phyloP scores from a whole-genome alignment of 2,329 filamentous ascomycete species.

The Monosporascus sp. region DNA sequence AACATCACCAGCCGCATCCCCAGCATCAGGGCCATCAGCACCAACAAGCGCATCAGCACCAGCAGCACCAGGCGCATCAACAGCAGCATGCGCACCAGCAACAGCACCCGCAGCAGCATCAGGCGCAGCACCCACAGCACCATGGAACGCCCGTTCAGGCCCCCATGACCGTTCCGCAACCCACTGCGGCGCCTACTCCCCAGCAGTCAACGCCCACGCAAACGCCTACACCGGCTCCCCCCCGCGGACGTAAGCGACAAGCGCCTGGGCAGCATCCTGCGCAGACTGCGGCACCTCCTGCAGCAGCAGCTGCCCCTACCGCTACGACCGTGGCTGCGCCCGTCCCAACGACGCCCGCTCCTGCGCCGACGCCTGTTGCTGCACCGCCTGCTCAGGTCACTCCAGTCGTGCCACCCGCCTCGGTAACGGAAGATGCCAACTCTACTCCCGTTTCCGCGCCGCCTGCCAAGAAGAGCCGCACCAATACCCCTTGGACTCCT shows the following conservation, averaged over 20 bases:
- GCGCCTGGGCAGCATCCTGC: slow-evolving; percentile 25
- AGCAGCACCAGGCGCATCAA: slow-evolving; percentile 32
- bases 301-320: slow-evolving; percentile 23
- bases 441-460: slow-evolving; percentile 36
- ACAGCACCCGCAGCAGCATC: slow-evolving; percentile 23
- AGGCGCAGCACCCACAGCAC: slow-evolving; percentile 25
- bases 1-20: slow-evolving; percentile 28
- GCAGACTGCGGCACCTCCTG: slow-evolving; percentile 21
- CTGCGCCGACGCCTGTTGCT: slow-evolving; percentile 28
- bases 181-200: slow-evolving; percentile 23
- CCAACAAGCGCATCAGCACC: slow-evolving; percentile 26
- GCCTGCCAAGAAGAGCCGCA: slow-evolving; percentile 83
- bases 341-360: slow-evolving; percentile 27
- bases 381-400: slow-evolving; percentile 24
- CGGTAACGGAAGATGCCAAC: slow-evolving; percentile 28
- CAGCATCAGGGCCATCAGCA: slow-evolving; percentile 13
- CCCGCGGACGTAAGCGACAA: slow-evolving; percentile 29
- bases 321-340: slow-evolving; percentile 26
- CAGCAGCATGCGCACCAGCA: slow-evolving; percentile 27
- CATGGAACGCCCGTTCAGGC: slow-evolving; percentile 30
- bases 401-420: slow-evolving; percentile 22
- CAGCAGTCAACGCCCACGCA: slow-evolving; percentile 30
- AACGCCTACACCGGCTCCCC: slow-evolving; percentile 25
- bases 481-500: slow-evolving; percentile 98
- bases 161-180: slow-evolving; percentile 30